Percentiles rank a stretch among this genome's conserved stretches.
These are phyloP conservation scores for Teratosphaeria destructans DNA, from an alignment of 2,329 filamentous ascomycete genomes.

Conservation along the genomic window DNA sequence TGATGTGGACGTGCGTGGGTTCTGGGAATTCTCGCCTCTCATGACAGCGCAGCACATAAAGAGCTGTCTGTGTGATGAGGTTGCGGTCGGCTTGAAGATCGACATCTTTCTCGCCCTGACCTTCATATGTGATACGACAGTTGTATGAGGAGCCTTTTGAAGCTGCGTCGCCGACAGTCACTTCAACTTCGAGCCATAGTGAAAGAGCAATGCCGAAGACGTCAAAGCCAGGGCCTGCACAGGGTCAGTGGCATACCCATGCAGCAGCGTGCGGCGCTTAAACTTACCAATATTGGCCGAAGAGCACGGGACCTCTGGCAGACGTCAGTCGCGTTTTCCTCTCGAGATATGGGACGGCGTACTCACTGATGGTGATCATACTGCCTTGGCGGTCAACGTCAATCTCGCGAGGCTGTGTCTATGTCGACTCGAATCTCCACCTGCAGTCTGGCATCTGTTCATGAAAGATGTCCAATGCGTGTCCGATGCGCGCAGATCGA, in stretches of 20 bases:
- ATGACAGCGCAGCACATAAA: constrained; percentile 92
- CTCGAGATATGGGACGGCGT: neutral
- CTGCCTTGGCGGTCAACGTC: neutral
- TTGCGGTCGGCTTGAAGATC: constrained; percentile 77
- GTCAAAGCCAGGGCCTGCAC: constrained; percentile 73
- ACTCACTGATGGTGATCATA: constrained; percentile 4
- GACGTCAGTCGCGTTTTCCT: neutral
- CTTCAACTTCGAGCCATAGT: constrained; percentile 80
- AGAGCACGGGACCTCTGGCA: constrained; percentile 63
- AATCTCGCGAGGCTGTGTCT: neutral
- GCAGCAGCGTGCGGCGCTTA: neutral
- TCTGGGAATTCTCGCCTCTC: constrained; percentile 71
- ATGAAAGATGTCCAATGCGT: neutral
- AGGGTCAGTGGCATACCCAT: neutral
- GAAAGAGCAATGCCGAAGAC: constrained; percentile 92
- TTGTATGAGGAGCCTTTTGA: constrained; percentile 58
- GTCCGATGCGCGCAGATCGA: neutral
- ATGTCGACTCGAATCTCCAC: no score
- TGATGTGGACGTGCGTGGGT: constrained; percentile 85
- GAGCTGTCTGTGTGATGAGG: constrained; percentile 83
- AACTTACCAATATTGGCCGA: constrained; percentile 77
- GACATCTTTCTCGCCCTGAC: constrained; percentile 67
- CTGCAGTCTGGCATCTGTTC: neutral
- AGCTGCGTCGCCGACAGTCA: constrained; percentile 57
- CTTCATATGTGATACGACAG: constrained; percentile 85